Conservation (phyloP, 495 filamentous ascomycete species). For the Xeromyces bisporus region DNA sequence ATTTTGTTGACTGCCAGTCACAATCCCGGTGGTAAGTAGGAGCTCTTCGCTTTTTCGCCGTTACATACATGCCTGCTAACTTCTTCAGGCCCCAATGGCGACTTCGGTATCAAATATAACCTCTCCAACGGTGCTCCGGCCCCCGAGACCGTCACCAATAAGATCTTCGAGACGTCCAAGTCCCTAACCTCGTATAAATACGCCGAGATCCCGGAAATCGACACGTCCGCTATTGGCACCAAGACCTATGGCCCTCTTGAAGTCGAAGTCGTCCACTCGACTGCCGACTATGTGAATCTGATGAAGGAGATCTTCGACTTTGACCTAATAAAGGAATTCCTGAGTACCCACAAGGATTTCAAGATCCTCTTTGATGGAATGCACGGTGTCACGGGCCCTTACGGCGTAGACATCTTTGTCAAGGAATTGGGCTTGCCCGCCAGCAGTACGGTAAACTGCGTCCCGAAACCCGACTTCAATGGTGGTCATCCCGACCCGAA, state of each 20-base stretch:
- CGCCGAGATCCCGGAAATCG: constrained; percentile 68
- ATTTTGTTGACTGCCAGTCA: constrained; percentile 94
- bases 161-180: constrained; percentile 86
- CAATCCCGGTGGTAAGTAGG: constrained; percentile 79
- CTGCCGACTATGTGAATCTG: constrained; percentile 80
- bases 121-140: constrained; percentile 87
- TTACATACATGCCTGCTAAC: neutral
- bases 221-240: constrained; percentile 66
- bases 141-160: constrained; percentile 90
- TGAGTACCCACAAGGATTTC: constrained; percentile 71
- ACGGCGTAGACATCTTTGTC: constrained; percentile 88
- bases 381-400: constrained; percentile 86
- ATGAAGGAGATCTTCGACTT: constrained; percentile 99
- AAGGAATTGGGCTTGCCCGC: constrained; percentile 66
- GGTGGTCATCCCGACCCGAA: constrained; percentile 97
- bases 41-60: neutral
- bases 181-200: constrained; percentile 82
- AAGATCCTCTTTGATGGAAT: constrained; percentile 93
- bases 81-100: constrained; percentile 74
- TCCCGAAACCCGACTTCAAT: constrained; percentile 82
- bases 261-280: constrained; percentile 88
- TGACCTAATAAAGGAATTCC: constrained; percentile 81
- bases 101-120: constrained; percentile 99
- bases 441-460: constrained; percentile 81
- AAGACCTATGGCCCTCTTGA: constrained; percentile 72